A percentile compares a stretch with the other conserved stretches of the same genome.
Conservation (phyloP, 2,329 filamentous ascomycete genomes). For the Herpotrichia juniperi region DNA sequence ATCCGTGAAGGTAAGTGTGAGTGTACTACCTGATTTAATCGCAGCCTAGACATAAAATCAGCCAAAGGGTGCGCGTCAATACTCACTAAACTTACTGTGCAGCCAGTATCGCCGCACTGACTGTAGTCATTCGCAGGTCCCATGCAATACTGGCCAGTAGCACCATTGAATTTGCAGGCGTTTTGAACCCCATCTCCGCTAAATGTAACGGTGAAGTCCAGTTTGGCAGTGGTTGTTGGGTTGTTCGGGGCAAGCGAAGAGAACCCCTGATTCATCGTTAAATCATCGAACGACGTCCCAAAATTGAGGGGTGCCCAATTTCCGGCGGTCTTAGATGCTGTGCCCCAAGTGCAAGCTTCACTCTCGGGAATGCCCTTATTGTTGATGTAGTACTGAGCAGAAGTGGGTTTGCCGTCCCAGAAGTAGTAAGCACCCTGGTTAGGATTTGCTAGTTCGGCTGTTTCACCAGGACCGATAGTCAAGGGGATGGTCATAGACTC, state of each 20-base stretch:
- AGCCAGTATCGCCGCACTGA: constrained; percentile 60
- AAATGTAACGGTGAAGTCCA: constrained; percentile 83
- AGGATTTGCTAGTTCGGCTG: constrained; percentile 75
- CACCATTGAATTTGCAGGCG: constrained; percentile 65
- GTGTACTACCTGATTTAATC: constrained; percentile 25
- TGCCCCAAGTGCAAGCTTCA: constrained; percentile 79
- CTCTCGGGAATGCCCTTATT: constrained; percentile 70
- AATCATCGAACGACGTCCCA: constrained; percentile 59
- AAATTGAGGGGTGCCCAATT: constrained; percentile 91
- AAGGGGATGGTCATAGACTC: constrained; percentile 87
- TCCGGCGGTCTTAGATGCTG: constrained; percentile 63
- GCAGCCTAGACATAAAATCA: constrained; percentile 23
- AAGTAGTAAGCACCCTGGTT: constrained; percentile 74
- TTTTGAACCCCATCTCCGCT: constrained; percentile 66
- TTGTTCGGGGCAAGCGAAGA: constrained; percentile 84
- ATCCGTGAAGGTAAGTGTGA: constrained; percentile 31
- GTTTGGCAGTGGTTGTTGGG: constrained; percentile 70
- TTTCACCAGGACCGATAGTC: constrained; percentile 64
- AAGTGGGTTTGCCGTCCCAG: constrained; percentile 77
- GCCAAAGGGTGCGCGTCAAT: background rate
- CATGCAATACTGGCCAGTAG: constrained; percentile 67
- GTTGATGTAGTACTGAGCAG: constrained; percentile 97
- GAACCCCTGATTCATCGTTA: constrained; percentile 62
- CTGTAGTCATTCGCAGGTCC: constrained; percentile 23
- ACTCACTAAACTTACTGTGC: constrained; percentile 71